A percentile compares a stretch with the other conserved stretches of the same genome.
Evolutionary conservation across 345 rosid genomes (phyloP).

Genomic region (Trapa bicornis): DNA sequence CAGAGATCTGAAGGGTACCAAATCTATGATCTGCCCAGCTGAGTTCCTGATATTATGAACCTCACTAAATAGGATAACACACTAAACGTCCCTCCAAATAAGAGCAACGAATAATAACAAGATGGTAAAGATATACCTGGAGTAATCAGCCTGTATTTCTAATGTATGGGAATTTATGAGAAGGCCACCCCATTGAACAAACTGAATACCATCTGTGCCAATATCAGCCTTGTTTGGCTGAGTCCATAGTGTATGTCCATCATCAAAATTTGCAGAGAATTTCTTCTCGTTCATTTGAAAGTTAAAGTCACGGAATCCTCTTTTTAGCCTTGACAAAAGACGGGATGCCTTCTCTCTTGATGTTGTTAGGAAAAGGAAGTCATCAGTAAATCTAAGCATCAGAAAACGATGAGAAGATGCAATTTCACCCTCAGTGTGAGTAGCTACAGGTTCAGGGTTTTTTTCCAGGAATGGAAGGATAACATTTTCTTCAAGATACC

Average conservation of each 20-base stretch:
- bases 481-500: slow-evolving; percentile 58
- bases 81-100: neutral
- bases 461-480: slow-evolving; percentile 51
- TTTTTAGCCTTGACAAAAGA: slow-evolving; percentile 33
- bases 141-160: slow-evolving; percentile 79
- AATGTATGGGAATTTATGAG: slow-evolving; percentile 51
- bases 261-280: slow-evolving; percentile 49
- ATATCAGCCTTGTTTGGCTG: slow-evolving; percentile 32
- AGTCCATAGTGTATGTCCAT: slow-evolving; percentile 18
- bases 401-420: slow-evolving; percentile 23
- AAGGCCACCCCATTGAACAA: slow-evolving; percentile 75
- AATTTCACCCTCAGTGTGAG: slow-evolving; percentile 10
- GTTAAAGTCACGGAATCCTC: slow-evolving; percentile 62
- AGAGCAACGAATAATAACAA: neutral
- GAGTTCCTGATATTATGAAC: neutral
- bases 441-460: slow-evolving; percentile 4
- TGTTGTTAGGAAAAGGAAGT: slow-evolving; percentile 65
- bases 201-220: slow-evolving; percentile 42
- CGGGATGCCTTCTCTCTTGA: slow-evolving; percentile 51
- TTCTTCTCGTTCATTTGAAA: slow-evolving; percentile 71
- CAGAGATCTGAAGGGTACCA: neutral
- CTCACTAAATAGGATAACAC: neutral
- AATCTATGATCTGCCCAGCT: neutral
- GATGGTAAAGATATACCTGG: slow-evolving; percentile 28
- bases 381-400: slow-evolving; percentile 66